Evolutionary conservation across 768 basidiomycete genomes (phyloP), one percentile per base, ranked within the genome.

Genomic region (Boletus sp.): DNA sequence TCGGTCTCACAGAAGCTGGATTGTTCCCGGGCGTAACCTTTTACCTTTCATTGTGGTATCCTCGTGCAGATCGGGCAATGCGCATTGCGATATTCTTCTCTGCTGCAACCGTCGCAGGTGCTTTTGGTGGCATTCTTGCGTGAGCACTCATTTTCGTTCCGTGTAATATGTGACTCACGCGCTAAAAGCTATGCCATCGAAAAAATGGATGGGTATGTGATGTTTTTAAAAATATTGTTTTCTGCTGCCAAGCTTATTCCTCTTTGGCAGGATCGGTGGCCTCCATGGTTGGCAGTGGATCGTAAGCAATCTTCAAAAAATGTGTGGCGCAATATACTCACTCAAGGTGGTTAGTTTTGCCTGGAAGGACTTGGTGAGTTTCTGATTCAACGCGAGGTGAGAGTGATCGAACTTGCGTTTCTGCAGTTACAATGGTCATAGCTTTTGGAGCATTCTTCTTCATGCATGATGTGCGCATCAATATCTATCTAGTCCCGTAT

Each of bases 41-140:
- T 51, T 76, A 73, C 39, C 70, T 83, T 41, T 82, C 80, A 11
- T 65, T 82, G 46, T 86, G 84, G 84, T 82, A 88, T 63, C 76
- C 81, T 10, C 73, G 79, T 34, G 70, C 72, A 49, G 84, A 87
- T 61, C 78, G 83, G 41, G 83, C 80, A 17, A 71, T 69, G 60
- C 78, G 84, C 27, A 77, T 84, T 51, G 82, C 84, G 13, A 38
- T 86, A 29, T 85, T 87, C 74, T 84, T 83, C 67, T 79, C 79
- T 17, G 82, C 83, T 30, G 82, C 83, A 13, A 83, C 82, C 0
- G 60, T 80, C 33, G 77, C 83, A 17, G 83, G 77, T 47, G 69
- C 71, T 56, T 83, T 72, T 66, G 79, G 81, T 45, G 81, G 82
- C 34, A 62, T 82, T 40, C 71, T 66, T 29, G 81, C 81, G 52